A percentile compares a stretch with the other conserved stretches of the same genome.
Evolutionary conservation across 768 basidiomycete genomes (phyloP).

Genomic region (Sistotremastrum niveocremeum): DNA sequence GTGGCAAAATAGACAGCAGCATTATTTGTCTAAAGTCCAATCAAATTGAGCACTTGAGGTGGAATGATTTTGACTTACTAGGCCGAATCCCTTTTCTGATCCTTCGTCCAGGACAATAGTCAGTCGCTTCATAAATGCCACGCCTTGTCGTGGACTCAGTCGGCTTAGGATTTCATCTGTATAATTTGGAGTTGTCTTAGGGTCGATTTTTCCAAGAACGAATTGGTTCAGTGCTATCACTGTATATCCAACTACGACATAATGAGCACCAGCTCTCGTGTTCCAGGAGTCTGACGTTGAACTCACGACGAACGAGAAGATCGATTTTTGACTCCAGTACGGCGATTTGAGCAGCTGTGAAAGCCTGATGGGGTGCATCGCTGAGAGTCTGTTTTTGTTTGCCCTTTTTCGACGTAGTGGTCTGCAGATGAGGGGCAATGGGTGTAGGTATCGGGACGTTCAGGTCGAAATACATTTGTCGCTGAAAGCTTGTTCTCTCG

Average conservation of each 20-base stretch:
- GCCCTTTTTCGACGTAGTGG: slow-evolving; percentile 34
- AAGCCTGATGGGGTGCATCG: slow-evolving; percentile 17
- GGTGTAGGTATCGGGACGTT: slow-evolving; percentile 39
- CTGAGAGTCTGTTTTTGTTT: slow-evolving; percentile 38
- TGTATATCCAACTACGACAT: slow-evolving; percentile 65
- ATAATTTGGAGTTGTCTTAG: slow-evolving; percentile 53
- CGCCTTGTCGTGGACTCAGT: slow-evolving; percentile 41
- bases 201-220: slow-evolving; percentile 56
- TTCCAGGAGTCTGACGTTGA: neutral
- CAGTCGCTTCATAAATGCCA: slow-evolving; percentile 59
- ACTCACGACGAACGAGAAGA: slow-evolving; percentile 59
- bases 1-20: slow-evolving; percentile 44
- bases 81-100: slow-evolving; percentile 75
- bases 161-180: slow-evolving; percentile 46
- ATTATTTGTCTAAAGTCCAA: slow-evolving; percentile 46
- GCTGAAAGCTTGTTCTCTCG: neutral
- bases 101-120: slow-evolving; percentile 74
- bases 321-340: slow-evolving; percentile 53
- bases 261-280: too few species aligned
- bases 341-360: slow-evolving; percentile 41
- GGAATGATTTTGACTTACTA: slow-evolving; percentile 31
- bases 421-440: slow-evolving; percentile 13
- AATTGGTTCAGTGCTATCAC: slow-evolving; percentile 68
- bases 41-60: neutral
- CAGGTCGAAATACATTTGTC: slow-evolving; percentile 51